phyloP scores from a whole-genome alignment of 2,329 filamentous ascomycete species.

The Phialophora tarda region DNA sequence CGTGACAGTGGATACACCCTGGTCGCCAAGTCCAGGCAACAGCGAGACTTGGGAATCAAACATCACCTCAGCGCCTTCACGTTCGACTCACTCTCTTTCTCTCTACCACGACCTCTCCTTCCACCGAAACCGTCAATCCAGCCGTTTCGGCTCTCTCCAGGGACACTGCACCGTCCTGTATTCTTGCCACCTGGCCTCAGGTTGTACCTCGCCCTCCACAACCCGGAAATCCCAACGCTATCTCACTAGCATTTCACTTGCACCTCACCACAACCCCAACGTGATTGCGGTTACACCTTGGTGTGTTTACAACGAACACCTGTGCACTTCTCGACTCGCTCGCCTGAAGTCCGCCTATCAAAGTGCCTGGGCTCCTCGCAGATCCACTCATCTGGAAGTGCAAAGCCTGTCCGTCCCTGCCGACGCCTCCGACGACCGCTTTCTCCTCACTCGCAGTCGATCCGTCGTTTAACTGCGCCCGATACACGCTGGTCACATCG shows the following conservation, averaged over 20 bases:
- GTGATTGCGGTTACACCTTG: constrained; percentile 16
- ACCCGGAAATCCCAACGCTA: not conserved
- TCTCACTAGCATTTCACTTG: constrained; percentile 15
- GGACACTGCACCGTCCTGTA: constrained; percentile 7
- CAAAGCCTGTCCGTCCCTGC: constrained; percentile 5
- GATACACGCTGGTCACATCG: constrained; percentile 7
- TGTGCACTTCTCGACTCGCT: constrained; percentile 22
- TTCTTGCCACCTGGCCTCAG: constrained; percentile 37
- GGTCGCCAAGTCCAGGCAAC: constrained; percentile 14
- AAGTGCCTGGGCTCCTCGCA: not conserved
- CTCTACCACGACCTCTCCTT: constrained; percentile 22
- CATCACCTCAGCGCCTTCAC: constrained; percentile 21
- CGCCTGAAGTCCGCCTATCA: not conserved
- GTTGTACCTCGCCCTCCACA: constrained; percentile 19
- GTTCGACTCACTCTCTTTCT: constrained; percentile 28
- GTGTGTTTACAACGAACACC: constrained; percentile 22
- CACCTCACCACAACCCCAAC: constrained; percentile 15
- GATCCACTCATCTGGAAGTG: constrained; percentile 15
- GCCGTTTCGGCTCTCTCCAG: constrained; percentile 10
- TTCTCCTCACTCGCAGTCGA: not conserved
- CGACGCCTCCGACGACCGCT: constrained; percentile 11
- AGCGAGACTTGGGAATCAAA: constrained; percentile 18
- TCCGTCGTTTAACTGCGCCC: constrained; percentile 8
- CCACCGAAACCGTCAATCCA: constrained; percentile 13
- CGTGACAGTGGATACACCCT: not conserved